Base-by-base conservation (phyloP, 495 filamentous ascomycete species). In the Podospora australis region DNA sequence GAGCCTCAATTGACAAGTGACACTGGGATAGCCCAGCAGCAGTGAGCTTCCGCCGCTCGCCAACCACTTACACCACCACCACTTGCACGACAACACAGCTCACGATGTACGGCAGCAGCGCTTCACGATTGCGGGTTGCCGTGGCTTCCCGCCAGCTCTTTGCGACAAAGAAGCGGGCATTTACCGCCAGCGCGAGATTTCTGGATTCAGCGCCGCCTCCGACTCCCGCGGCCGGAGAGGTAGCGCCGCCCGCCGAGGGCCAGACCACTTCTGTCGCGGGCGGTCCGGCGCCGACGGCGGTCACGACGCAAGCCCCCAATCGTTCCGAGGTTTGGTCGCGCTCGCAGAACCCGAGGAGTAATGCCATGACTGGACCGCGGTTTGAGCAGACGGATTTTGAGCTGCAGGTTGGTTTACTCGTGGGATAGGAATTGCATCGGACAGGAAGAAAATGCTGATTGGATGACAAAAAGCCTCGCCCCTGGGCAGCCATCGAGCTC, bases 371-470 rank as follows among this genome's bases (percentile, higher is more conserved):
- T 13, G 92, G 92, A 26, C 92, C 92, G 53, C 75, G 92, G 53
- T 98, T 98, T 59, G 92, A 98, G 75, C 91, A 96, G 78, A 96
- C 87, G 13, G 86, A 90, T 54, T 86, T 96, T 73, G 80, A 84
- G 59, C 71, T 80, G 58, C 92, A 96, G 83, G 90, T 96, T 69
- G 44, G 84, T 70, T 53, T 54, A 47, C 6, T n/a, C 5, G 24
- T 5, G 4, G 7, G 9, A 19, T 3, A 32, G 29, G 19, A 4
- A 4, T 24, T 24, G 19, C 24, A 20, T 20, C 16, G 20, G 38
- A 20, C 2, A 22, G 16, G 16, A 19, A 11, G 2, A 13, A 11
- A 22, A 19, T 6, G 45, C 8, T 14, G 17, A 16, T 11, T 10
- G 32, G 25, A 22, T 20, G 14, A 1, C 30, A 25, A 23, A 13